A percentile compares a stretch with the other conserved stretches of the same genome.
Evolutionary conservation across 768 basidiomycete species (phyloP).

Genomic region (Clitopilus hobsonii): DNA sequence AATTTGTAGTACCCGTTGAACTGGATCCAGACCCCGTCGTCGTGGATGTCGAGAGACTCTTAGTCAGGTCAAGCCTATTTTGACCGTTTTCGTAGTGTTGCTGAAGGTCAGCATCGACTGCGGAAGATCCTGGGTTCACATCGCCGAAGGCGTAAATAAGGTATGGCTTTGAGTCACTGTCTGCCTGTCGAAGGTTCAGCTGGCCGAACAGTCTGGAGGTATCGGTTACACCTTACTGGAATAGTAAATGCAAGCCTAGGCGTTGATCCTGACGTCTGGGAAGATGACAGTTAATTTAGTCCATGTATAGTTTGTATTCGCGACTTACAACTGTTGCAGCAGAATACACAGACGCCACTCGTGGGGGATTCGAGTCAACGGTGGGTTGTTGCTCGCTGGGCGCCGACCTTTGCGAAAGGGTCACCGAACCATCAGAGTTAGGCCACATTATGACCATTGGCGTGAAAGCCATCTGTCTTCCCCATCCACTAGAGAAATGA

Average conservation of each 20-base stretch:
- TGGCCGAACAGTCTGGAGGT: background rate
- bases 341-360: conserved; percentile 37
- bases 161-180: conserved; percentile 30
- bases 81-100: conserved; percentile 45
- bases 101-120: conserved; percentile 36
- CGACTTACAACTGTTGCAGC: conserved; percentile 32
- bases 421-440: conserved; percentile 55
- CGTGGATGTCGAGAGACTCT: conserved; percentile 21
- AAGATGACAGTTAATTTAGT: conserved; percentile 9
- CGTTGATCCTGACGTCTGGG: conserved; percentile 33
- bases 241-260: conserved; percentile 49
- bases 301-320: background rate
- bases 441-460: conserved; percentile 77
- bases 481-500: conserved; percentile 48
- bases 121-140: conserved; percentile 41
- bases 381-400: conserved; percentile 49
- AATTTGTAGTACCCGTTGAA: conserved; percentile 10
- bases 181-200: conserved; percentile 26
- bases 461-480: conserved; percentile 44
- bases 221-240: conserved; percentile 25
- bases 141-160: conserved; percentile 61
- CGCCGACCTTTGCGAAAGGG: conserved; percentile 62
- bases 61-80: conserved; percentile 43
- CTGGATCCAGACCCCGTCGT: conserved; percentile 16
- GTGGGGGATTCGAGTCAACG: conserved; percentile 46